Percentiles rank a stretch among this genome's conserved stretches.
Conservation (phyloP, 2,329 filamentous ascomycete species). For the Fusarium multiceps region DNA sequence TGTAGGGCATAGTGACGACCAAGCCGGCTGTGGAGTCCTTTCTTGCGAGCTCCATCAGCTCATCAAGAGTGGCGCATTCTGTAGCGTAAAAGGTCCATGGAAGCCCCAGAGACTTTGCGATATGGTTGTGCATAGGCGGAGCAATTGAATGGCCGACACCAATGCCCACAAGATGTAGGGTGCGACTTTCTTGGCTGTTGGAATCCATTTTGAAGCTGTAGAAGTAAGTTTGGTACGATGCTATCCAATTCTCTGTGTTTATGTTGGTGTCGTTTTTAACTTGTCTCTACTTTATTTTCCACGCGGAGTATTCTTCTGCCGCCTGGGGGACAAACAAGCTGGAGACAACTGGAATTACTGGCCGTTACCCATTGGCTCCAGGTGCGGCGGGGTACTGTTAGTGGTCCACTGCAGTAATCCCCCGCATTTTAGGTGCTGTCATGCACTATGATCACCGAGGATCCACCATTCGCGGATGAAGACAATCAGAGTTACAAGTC, state of each 20-base stretch:
- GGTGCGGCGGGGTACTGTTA: not conserved
- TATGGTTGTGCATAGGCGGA: slow-evolving; percentile 20
- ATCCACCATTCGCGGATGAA: not conserved
- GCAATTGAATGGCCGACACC: slow-evolving; percentile 19
- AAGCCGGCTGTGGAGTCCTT: not conserved
- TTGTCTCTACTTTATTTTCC: not conserved
- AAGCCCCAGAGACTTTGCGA: not conserved
- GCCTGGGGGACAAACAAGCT: not conserved
- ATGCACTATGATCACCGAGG: not conserved
- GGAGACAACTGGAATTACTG: not conserved
- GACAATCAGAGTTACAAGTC: not conserved
- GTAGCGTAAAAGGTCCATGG: slow-evolving; percentile 18
- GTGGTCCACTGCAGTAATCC: not conserved
- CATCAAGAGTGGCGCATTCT: not conserved
- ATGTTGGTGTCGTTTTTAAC: not conserved
- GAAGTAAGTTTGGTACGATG: not conserved
- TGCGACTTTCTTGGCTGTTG: not conserved
- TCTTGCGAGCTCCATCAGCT: not conserved
- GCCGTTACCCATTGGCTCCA: not conserved
- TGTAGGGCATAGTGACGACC: slow-evolving; percentile 17
- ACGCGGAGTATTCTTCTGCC: slow-evolving; percentile 16
- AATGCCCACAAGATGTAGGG: slow-evolving; percentile 11
- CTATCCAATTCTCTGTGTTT: not conserved
- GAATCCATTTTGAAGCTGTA: not conserved
- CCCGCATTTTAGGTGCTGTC: not conserved